A percentile compares a stretch with the other conserved stretches of the same genome.
Conservation (phyloP, 2,329 filamentous ascomycete species). For the Plectosphaerella cucumerina region DNA sequence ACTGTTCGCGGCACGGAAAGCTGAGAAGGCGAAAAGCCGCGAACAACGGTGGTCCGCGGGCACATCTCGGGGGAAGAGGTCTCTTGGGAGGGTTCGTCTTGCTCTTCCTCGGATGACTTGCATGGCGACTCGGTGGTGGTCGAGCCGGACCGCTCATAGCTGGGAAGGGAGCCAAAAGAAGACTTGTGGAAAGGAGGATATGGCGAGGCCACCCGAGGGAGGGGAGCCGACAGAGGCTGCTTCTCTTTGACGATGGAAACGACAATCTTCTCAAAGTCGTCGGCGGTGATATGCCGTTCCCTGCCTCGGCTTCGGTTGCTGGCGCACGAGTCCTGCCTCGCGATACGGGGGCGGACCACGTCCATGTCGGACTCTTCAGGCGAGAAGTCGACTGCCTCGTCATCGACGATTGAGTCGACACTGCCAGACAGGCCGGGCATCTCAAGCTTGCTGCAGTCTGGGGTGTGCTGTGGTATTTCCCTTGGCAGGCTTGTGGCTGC, state of each 20-base stretch:
- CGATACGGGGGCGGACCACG: slow-evolving; percentile 63
- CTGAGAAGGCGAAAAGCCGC: slow-evolving; percentile 78
- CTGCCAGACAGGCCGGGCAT: slow-evolving; percentile 73
- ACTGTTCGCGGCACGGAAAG: slow-evolving; percentile 45
- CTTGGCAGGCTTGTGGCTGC: slow-evolving; percentile 40
- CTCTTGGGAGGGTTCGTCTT: slow-evolving; percentile 27
- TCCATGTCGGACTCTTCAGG: slow-evolving; percentile 52
- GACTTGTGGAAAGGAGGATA: slow-evolving; percentile 43
- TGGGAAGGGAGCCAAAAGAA: slow-evolving; percentile 19
- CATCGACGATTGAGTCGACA: slow-evolving; percentile 69
- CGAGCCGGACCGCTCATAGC: slow-evolving; percentile 37
- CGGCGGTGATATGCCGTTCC: slow-evolving; percentile 87
- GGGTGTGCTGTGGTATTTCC: slow-evolving; percentile 34
- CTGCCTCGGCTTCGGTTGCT: slow-evolving; percentile 67
- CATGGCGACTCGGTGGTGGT: slow-evolving; percentile 45
- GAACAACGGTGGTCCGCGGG: slow-evolving; percentile 63
- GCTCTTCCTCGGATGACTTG: slow-evolving; percentile 59
- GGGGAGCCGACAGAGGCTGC: slow-evolving; percentile 55
- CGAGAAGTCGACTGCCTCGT: slow-evolving; percentile 58
- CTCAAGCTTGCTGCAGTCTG: slow-evolving; percentile 39
- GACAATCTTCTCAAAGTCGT: slow-evolving; percentile 91
- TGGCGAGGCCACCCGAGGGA: slow-evolving; percentile 37
- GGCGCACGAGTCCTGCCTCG: slow-evolving; percentile 66
- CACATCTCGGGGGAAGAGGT: slow-evolving; percentile 42
- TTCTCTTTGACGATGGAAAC: slow-evolving; percentile 88